Base-by-base conservation (phyloP, 2,329 filamentous ascomycete species). In the Xylaria sp. region DNA sequence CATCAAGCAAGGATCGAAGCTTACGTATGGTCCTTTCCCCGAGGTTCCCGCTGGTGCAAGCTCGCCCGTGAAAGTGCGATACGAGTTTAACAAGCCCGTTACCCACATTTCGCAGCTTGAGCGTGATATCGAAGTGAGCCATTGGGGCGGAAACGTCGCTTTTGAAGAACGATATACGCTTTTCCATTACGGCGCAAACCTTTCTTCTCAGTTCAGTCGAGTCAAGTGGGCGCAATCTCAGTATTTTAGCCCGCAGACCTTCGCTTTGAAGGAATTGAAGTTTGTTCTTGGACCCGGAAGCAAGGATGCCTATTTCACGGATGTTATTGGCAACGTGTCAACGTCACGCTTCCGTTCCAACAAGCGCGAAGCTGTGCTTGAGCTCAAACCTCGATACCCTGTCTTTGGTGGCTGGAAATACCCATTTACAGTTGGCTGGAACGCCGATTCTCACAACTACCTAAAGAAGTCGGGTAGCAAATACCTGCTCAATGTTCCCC, bases 391-490 rank as follows among this genome's bases (percentile, higher is more conserved):
- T 23, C 90, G 96, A 62, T 99, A 97, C 81, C 96, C 96, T n/a
- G 81, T 99, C 28, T 99, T 98, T 77, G 96, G 96, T 69, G 94
- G 93, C 70, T 99, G 96, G 96, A 97, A 97, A 82, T 98, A 98
- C 82, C 96, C 93, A 73, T 99, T 98, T 85, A 93, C 92, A 68
- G 90, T 98, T 66, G 96, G 96, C 74, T 99, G 96, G 96, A 97
- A 98, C 83, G 91, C 92, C 62, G 90, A 97, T 74, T 86, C 97
- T 34, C 89, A 89, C 76, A 89, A 88, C 66, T 96, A 93, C 80
- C 80, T 99, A 76, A 88, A 85, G 74, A 85, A 88, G 51, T 83
- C 85, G 55, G 87, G 86, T 32, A 89, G 93, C 69, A 88, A 89
- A n/a, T 97, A 93, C 77, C 87, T 97, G 10, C 87, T 99, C 69